Evolutionary conservation across 805 yeast genomes (phyloP).

Genomic region (Saccharomycopsis capsularis): DNA sequence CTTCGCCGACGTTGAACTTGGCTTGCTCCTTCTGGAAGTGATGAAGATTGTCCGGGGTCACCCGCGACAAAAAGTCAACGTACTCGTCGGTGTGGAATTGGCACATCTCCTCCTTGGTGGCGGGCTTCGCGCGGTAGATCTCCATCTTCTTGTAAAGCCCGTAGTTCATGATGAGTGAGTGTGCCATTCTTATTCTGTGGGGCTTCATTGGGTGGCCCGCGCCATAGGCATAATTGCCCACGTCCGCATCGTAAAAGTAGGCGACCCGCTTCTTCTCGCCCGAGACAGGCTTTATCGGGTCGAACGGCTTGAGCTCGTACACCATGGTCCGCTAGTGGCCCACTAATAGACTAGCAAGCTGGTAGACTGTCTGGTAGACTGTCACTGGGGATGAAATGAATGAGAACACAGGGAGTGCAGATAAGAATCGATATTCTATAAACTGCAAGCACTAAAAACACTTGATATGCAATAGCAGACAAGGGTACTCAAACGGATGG

Average conservation of each 20-base stretch:
- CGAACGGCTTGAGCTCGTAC: constrained; percentile 53
- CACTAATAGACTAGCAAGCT: not conserved
- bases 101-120: constrained; percentile 96
- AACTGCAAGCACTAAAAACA: too few relatives aligned
- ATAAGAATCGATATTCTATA: too few relatives aligned
- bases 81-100: constrained; percentile 98
- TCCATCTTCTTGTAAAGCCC: constrained; percentile 97
- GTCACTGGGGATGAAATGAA: not conserved
- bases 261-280: constrained; percentile 48
- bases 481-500: too few relatives aligned
- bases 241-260: constrained; percentile 82
- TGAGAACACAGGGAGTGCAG: not conserved
- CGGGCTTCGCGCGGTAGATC: constrained; percentile 93
- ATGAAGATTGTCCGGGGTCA: constrained; percentile 87
- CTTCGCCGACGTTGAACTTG: constrained; percentile 95
- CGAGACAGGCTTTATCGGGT: constrained; percentile 35
- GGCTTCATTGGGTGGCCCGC: constrained; percentile 99
- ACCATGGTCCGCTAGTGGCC: constrained; percentile 33
- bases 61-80: constrained; percentile 84
- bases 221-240: constrained; percentile 96
- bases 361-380: not conserved
- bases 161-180: constrained; percentile 92
- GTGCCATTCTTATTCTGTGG: constrained; percentile 97
- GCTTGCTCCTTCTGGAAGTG: constrained; percentile 80
- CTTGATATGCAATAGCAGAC: too few relatives aligned